These are phyloP conservation scores for Venturia carpophila DNA, from an alignment of 2,329 filamentous ascomycete species.

Conservation along the genomic window DNA sequence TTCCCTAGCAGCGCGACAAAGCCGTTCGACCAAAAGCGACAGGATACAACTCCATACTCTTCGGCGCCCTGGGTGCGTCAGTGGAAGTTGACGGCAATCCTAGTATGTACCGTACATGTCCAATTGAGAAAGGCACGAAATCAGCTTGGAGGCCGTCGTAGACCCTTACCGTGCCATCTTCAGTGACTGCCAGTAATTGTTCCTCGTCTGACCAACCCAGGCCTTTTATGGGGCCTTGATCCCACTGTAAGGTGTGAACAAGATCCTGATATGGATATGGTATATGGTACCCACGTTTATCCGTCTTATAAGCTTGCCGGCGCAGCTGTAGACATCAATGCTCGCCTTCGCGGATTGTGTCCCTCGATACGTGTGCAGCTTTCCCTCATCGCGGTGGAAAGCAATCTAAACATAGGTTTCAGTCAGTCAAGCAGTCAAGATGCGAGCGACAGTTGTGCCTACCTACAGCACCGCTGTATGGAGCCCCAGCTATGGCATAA, in stretches of 20 bases:
- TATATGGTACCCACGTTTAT: constrained; percentile 49
- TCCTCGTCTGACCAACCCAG: constrained; percentile 97
- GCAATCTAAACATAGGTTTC: constrained; percentile 48
- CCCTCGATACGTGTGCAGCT: constrained; percentile 70
- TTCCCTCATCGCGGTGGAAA: constrained; percentile 79
- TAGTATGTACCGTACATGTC: constrained; percentile 48
- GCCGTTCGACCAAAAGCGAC: constrained; percentile 84
- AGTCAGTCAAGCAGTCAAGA: constrained; percentile 2
- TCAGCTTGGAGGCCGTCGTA: constrained; percentile 90
- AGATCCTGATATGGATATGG: constrained; percentile 21
- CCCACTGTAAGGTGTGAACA: constrained; percentile 53
- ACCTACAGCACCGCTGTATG: constrained; percentile 91
- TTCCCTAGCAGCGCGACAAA: constrained; percentile 87
- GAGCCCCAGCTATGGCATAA: constrained; percentile 83
- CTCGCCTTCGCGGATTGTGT: constrained; percentile 65
- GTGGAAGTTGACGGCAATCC: not conserved
- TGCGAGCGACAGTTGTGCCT: constrained; percentile 27
- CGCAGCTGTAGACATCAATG: constrained; percentile 91
- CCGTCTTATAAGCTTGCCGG: constrained; percentile 76
- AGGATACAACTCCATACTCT: constrained; percentile 78
- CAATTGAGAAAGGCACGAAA: constrained; percentile 88
- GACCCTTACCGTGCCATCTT: constrained; percentile 83
- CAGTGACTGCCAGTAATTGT: constrained; percentile 76
- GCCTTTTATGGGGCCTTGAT: constrained; percentile 77
- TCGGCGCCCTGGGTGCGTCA: constrained; percentile 58